phyloP scores from a whole-genome alignment of 768 basidiomycete genomes.

The Chalciporus pseudorubinellus region DNA sequence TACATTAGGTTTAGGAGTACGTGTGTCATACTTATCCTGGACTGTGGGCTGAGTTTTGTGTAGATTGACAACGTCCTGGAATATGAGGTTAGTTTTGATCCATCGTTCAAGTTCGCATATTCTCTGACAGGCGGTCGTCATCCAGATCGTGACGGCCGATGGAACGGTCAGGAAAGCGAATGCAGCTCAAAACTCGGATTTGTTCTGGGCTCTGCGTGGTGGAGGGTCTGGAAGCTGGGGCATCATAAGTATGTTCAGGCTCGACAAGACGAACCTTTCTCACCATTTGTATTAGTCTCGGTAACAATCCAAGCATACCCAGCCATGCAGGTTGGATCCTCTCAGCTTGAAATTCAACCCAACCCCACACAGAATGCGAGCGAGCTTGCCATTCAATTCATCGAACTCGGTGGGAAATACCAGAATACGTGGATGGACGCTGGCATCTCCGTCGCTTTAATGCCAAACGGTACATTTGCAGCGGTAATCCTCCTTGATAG shows the following conservation, averaged over 20 bases:
- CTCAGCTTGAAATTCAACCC: neutral
- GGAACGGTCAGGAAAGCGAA: slow-evolving; percentile 41
- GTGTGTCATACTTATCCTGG: neutral
- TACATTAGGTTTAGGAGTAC: neutral
- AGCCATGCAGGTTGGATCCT: neutral
- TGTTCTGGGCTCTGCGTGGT: slow-evolving; percentile 54
- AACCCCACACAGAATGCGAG: slow-evolving; percentile 1
- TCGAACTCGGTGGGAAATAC: slow-evolving; percentile 4
- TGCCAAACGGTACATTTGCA: neutral
- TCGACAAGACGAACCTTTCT: neutral
- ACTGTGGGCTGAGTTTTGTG: neutral
- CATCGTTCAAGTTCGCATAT: neutral
- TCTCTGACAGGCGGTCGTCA: no score
- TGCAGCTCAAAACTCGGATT: slow-evolving; percentile 37
- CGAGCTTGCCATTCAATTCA: neutral
- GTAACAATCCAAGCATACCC: slow-evolving; percentile 3
- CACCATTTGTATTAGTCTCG: neutral
- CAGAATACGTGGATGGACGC: neutral
- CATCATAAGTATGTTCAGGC: slow-evolving; percentile 29
- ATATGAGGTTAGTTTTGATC: slow-evolving; percentile 17
- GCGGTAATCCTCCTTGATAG: neutral
- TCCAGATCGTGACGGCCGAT: slow-evolving; percentile 37
- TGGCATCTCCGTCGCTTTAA: neutral
- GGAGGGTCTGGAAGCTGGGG: slow-evolving; percentile 48
- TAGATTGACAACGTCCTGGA: slow-evolving; percentile 40